Evolutionary conservation across 2,329 filamentous ascomycete species (phyloP).

Genomic region (Tetracladium maxilliforme): DNA sequence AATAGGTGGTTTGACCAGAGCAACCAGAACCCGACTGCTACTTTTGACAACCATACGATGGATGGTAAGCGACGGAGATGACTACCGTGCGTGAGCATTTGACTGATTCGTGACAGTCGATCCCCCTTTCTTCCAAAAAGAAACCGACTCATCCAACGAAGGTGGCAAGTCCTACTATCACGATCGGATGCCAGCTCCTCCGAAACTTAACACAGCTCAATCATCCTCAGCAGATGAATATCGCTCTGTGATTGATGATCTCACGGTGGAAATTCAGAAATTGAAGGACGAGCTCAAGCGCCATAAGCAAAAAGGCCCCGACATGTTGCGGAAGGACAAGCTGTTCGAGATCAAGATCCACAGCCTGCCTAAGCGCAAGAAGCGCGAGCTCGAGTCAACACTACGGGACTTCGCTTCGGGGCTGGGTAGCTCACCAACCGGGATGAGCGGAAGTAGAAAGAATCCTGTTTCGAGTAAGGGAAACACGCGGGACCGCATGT

Average conservation of each 20-base stretch:
- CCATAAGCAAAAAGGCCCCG: conserved; percentile 52
- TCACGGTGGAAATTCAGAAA: conserved; percentile 72
- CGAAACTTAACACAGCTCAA: conserved; percentile 28
- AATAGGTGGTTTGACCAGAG: conserved; percentile 38
- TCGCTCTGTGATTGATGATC: conserved; percentile 71
- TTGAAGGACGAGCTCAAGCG: conserved; percentile 59
- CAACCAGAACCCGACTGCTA: conserved; percentile 31
- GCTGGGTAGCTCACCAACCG: conserved; percentile 35
- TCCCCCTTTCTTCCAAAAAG: conserved; percentile 40
- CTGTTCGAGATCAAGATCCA: conserved; percentile 75
- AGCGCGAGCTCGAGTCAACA: conserved; percentile 60
- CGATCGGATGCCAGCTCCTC: conserved; percentile 2
- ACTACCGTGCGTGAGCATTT: too few species aligned
- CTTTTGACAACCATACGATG: conserved; percentile 27
- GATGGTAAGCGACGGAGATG: conserved; percentile 35
- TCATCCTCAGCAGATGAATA: conserved; percentile 64
- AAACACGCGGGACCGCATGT: conserved; percentile 14
- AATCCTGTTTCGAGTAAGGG: conserved; percentile 5
- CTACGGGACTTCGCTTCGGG: conserved; percentile 56
- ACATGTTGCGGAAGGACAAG: conserved; percentile 58
- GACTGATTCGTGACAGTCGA: too few species aligned
- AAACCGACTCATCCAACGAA: conserved; percentile 35
- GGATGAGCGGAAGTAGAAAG: conserved; percentile 24
- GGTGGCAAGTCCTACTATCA: conserved; percentile 15
- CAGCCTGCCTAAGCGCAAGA: conserved; percentile 56